phyloP scores from a whole-genome alignment of 1,284 basidiomycete species.

The Flammula alnicola region DNA sequence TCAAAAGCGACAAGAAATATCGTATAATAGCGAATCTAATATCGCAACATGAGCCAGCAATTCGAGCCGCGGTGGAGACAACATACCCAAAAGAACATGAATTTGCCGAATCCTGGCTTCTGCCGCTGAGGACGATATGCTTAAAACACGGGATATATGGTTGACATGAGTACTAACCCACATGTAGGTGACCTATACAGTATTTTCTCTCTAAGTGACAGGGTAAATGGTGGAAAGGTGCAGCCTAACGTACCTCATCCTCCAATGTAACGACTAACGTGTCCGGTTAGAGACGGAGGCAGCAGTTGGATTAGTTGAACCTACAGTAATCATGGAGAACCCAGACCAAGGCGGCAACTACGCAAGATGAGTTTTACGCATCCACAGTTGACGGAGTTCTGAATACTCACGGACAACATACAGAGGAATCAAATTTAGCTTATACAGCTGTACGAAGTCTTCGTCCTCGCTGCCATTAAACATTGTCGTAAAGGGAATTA shows the following conservation, averaged over 20 bases:
- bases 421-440: slow-evolving; percentile 22
- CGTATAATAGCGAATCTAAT: slow-evolving; percentile 48
- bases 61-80: too few species aligned
- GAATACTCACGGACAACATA: slow-evolving; percentile 22
- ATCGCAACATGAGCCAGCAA: background rate
- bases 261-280: slow-evolving; percentile 34
- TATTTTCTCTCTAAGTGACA: too few species aligned
- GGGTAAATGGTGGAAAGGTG: too few species aligned
- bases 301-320: slow-evolving; percentile 12
- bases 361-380: background rate
- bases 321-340: slow-evolving; percentile 40
- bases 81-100: slow-evolving; percentile 43
- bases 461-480: background rate
- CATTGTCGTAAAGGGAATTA: too few species aligned
- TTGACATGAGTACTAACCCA: slow-evolving; percentile 32
- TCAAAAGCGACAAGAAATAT: slow-evolving; percentile 45
- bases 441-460: slow-evolving; percentile 16
- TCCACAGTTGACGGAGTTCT: background rate
- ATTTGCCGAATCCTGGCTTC: slow-evolving; percentile 35
- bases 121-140: slow-evolving; percentile 27
- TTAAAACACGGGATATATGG: background rate
- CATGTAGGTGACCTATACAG: slow-evolving; percentile 38
- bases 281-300: too few species aligned
- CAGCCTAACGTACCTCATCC: slow-evolving; percentile 31
- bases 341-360: slow-evolving; percentile 39